Evolutionary conservation across 768 basidiomycete species (phyloP).

Genomic region (Mycena rebaudengoi): DNA sequence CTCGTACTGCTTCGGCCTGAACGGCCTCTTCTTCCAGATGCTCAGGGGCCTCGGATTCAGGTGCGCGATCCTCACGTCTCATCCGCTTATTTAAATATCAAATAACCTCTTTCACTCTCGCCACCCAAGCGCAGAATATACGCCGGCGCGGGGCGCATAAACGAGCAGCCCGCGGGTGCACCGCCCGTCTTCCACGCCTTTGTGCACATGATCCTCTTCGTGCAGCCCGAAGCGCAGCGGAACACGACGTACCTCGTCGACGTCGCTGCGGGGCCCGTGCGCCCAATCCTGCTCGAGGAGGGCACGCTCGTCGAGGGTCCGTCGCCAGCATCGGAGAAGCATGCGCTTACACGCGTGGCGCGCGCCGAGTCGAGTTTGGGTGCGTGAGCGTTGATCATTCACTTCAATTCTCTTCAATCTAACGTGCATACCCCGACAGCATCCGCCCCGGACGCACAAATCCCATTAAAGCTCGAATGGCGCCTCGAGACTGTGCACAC

Average conservation of each 20-base stretch:
- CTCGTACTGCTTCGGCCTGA: slow-evolving; percentile 25
- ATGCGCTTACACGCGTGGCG: slow-evolving; percentile 19
- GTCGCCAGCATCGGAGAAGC: slow-evolving; percentile 27
- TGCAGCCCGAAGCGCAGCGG: slow-evolving; percentile 27
- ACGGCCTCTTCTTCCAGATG: slow-evolving; percentile 24
- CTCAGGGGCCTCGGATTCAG: slow-evolving; percentile 18
- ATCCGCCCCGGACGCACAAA: slow-evolving; percentile 4
- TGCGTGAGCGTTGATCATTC: not conserved
- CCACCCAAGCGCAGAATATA: slow-evolving; percentile 17
- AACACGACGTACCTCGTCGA: slow-evolving; percentile 32
- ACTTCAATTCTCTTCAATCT: not conserved
- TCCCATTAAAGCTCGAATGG: slow-evolving; percentile 28
- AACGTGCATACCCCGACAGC: not conserved
- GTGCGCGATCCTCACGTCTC: not conserved
- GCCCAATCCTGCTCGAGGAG: slow-evolving; percentile 27
- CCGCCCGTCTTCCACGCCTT: slow-evolving; percentile 23
- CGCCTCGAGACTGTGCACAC: slow-evolving; percentile 16
- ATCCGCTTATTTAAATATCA: not conserved
- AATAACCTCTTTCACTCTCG: not conserved
- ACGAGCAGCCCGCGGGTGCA: slow-evolving; percentile 16
- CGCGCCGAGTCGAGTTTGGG: slow-evolving; percentile 27
- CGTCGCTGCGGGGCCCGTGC: slow-evolving; percentile 21
- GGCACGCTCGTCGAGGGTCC: slow-evolving; percentile 23
- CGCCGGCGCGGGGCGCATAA: slow-evolving; percentile 26
- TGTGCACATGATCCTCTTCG: slow-evolving; percentile 32